These are phyloP conservation scores for Yueomyces sp. DNA, from an alignment of 805 yeast genomes.

Conservation along the genomic window DNA sequence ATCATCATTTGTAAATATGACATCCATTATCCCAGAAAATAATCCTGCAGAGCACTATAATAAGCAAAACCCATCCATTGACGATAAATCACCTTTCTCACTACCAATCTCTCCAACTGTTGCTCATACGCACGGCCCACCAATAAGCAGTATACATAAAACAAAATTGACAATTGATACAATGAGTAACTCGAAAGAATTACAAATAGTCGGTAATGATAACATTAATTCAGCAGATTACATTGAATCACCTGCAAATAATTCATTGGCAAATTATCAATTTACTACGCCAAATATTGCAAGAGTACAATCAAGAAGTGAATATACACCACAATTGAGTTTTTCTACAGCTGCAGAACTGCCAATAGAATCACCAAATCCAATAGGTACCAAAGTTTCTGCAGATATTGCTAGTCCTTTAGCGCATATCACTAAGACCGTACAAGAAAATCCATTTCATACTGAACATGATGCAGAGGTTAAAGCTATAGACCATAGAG, in stretches of 20 bases:
- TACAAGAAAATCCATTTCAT: too few relatives aligned
- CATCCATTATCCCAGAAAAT: constrained; percentile 4
- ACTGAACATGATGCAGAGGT: too few relatives aligned
- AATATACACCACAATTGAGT: not conserved
- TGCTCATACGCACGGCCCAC: not conserved
- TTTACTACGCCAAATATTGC: not conserved
- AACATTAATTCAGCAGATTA: not conserved
- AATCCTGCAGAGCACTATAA: constrained; percentile 2
- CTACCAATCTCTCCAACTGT: not conserved
- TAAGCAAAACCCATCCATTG: not conserved
- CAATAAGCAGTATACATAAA: not conserved
- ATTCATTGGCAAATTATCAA: not conserved
- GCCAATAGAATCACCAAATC: not conserved
- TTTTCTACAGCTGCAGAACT: not conserved
- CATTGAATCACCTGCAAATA: not conserved
- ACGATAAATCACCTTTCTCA: not conserved
- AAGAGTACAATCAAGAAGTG: not conserved
- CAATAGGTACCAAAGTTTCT: too few relatives aligned
- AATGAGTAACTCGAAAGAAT: not conserved
- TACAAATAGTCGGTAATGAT: not conserved
- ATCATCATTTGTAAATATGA: not conserved
- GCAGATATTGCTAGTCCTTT: too few relatives aligned
- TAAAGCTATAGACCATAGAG: too few relatives aligned
- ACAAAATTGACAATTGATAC: not conserved
- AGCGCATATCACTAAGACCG: too few relatives aligned